These are phyloP conservation scores for Leccinum subspadiceum DNA, from an alignment of 1,284 basidiomycete genomes.

Conservation along the genomic window DNA sequence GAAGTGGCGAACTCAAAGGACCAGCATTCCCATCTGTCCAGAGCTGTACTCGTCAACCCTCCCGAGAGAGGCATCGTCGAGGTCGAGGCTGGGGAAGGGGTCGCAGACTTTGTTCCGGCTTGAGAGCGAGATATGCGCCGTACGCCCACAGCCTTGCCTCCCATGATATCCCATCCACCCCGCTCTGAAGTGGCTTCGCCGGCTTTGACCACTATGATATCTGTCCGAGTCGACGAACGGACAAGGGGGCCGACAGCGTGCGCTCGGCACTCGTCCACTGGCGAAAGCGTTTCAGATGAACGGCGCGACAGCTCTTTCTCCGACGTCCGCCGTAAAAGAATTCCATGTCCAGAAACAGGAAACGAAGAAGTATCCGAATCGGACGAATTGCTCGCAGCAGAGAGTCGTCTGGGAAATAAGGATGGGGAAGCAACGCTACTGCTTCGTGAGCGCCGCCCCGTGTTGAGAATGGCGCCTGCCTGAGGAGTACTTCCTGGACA, in stretches of 20 bases:
- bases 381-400: slow-evolving; percentile 38
- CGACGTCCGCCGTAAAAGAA: slow-evolving; percentile 66
- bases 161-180: slow-evolving; percentile 68
- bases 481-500: slow-evolving; percentile 54
- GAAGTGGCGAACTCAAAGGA: slow-evolving; percentile 58
- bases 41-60: slow-evolving; percentile 57
- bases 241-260: slow-evolving; percentile 38
- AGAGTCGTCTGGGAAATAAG: slow-evolving; percentile 46
- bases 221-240: slow-evolving; percentile 49
- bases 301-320: slow-evolving; percentile 60
- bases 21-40: slow-evolving; percentile 83
- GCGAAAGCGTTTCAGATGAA: slow-evolving; percentile 49
- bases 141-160: slow-evolving; percentile 58
- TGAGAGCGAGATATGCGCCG: slow-evolving; percentile 57
- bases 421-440: slow-evolving; percentile 53
- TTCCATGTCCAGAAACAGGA: slow-evolving; percentile 75
- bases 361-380: slow-evolving; percentile 53
- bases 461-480: slow-evolving; percentile 41
- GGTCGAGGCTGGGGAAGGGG: slow-evolving; percentile 12
- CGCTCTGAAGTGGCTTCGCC: slow-evolving; percentile 64
- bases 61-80: slow-evolving; percentile 24
- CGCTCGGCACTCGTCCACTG: slow-evolving; percentile 48
- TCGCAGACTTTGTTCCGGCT: slow-evolving; percentile 29
- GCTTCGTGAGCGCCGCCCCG: slow-evolving; percentile 57
- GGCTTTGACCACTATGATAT: slow-evolving; percentile 52